These are phyloP conservation scores for Cylindrodendrum hubeiense DNA, from an alignment of 2,329 filamentous ascomycete species.

Conservation along the genomic window DNA sequence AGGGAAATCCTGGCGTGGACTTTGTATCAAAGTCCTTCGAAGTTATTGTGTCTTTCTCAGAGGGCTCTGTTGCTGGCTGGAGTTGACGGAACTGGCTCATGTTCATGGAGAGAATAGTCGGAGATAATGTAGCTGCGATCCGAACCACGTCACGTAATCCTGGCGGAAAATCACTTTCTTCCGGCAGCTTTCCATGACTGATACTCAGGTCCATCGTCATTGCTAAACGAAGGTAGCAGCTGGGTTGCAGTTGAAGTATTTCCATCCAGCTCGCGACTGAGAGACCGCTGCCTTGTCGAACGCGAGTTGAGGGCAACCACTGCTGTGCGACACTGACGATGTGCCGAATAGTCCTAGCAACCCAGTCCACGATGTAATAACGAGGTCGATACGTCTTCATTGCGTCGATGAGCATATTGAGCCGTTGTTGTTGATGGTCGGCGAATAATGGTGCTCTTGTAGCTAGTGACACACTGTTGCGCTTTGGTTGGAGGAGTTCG, in stretches of 20 bases:
- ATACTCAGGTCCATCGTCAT: conserved; percentile 43
- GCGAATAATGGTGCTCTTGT: conserved; percentile 1
- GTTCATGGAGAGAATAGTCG: neutral
- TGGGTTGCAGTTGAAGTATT: conserved; percentile 35
- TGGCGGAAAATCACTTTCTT: conserved; percentile 40
- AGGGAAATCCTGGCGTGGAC: neutral
- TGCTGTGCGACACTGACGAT: conserved; percentile 36
- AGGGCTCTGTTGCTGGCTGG: neutral
- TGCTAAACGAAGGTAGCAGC: conserved; percentile 33
- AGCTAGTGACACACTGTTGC: neutral
- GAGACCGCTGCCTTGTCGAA: neutral
- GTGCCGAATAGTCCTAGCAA: conserved; percentile 35
- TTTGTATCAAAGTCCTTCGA: neutral
- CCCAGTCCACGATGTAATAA: conserved; percentile 43
- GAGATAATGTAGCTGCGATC: neutral
- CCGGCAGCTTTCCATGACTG: conserved; percentile 38
- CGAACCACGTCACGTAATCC: conserved; percentile 26
- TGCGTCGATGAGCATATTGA: conserved; percentile 34
- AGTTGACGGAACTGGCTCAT: neutral
- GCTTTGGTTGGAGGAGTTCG: conserved; percentile 32
- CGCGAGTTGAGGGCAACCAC: neutral
- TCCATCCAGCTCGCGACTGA: conserved; percentile 30
- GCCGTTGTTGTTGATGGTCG: conserved; percentile 34
- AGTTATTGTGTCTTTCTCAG: neutral
- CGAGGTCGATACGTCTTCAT: conserved; percentile 39